Conservation (phyloP, 495 filamentous ascomycete species). For the Penicillium angulare region DNA sequence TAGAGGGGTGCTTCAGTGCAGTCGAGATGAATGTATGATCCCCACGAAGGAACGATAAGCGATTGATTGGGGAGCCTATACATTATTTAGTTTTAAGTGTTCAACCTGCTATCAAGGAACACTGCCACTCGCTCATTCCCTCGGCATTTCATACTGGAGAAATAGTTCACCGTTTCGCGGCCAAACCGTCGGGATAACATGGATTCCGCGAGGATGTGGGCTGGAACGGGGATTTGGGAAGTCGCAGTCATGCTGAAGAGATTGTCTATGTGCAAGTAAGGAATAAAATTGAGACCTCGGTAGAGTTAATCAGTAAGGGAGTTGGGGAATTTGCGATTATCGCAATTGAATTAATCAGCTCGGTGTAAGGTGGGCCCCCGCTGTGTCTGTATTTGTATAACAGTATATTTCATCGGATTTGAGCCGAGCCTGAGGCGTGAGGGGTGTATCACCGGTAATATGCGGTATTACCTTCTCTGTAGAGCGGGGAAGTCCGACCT, state of each 20-base stretch:
- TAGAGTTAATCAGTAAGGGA: neutral
- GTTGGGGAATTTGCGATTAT: neutral
- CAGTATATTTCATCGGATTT: slow-evolving; percentile 16
- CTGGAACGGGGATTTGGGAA: slow-evolving; percentile 52
- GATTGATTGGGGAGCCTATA: slow-evolving; percentile 68
- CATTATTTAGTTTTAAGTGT: slow-evolving; percentile 8
- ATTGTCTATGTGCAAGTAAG: neutral
- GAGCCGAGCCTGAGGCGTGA: slow-evolving; percentile 1
- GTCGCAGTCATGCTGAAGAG: slow-evolving; percentile 30
- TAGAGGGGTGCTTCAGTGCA: slow-evolving; percentile 68
- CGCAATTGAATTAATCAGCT: slow-evolving; percentile 31
- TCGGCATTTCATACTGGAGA: slow-evolving; percentile 60
- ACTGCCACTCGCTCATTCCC: neutral
- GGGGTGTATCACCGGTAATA: neutral
- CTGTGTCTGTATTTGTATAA: slow-evolving; percentile 7
- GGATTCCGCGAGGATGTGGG: slow-evolving; percentile 67
- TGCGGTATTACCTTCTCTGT: slow-evolving; percentile 17
- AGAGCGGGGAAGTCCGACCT: slow-evolving; percentile 27
- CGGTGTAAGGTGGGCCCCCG: too few species aligned
- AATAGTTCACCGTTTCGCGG: slow-evolving; percentile 91
- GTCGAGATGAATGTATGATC: slow-evolving; percentile 76
- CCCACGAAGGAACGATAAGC: slow-evolving; percentile 80
- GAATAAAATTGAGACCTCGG: neutral
- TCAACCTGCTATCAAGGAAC: slow-evolving; percentile 4
- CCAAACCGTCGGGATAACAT: slow-evolving; percentile 88